Base-by-base conservation (phyloP, 1,139 yeast species). In the Nakaseomyces delphensis region DNA sequence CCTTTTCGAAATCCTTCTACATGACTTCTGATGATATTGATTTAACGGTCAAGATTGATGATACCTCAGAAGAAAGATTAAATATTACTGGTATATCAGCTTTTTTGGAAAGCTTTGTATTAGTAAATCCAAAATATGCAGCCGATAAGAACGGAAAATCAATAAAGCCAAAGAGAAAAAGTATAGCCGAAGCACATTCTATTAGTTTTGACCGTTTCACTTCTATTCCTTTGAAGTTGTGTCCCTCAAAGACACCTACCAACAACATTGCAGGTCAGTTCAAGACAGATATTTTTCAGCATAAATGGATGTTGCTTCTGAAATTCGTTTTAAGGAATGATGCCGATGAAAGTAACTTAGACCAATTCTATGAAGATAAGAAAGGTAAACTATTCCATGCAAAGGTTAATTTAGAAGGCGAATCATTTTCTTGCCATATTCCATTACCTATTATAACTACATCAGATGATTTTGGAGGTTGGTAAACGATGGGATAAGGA, bases 11-110 rank as follows among this genome's bases (percentile, higher is more conserved):
- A 48, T 68, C 74, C 1, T 69, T 69, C 46, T 76, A 67, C 50
- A 72, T 70, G 42, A 50, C 70, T 9, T 76, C 79, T 1, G 80
- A 76, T 30, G 74, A 71, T 44, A 62, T 75, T 8, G 66, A 66
- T 44, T 61, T 73, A 36, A 55, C 62, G 0, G 53, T 74, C 8
- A 57, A 57, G 25, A 53, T 66, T 23, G 45, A 47, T 16, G 8
- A 21, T n/a, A 20, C 5, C n/a, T 20, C 25, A 6, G 40, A 38
- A 3, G 41, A 31, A 3, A 36, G 44, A 7, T 35, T 36, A 15
- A 44, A 47, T 20, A 53, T 60, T 1, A 60, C 64, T 16, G 68
- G 67, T 1, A 49, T 64, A 1, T 49, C 63, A 2, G 52, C 59
- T 2, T 46, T 61, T 0, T 45, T 66, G 18, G 65, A 65, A 39